Evolutionary conservation across 352 stramenopile genomes (phyloP).

Genomic region (Phytopythium ostracodes): DNA sequence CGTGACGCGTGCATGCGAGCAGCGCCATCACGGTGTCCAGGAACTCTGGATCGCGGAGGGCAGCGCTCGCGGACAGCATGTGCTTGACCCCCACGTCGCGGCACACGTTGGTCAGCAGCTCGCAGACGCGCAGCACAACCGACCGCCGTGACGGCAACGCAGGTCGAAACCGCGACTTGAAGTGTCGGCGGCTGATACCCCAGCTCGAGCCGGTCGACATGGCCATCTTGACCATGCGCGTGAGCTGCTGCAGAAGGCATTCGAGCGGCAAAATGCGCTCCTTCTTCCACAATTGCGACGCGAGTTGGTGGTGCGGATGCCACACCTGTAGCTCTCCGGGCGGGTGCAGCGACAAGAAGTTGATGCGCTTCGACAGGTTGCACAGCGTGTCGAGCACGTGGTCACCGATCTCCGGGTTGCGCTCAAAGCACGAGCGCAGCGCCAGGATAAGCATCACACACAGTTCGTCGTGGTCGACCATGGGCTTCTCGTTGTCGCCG

Average conservation of each 20-base stretch:
- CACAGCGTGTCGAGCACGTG: conserved; percentile 76
- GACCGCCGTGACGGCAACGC: conserved; percentile 30
- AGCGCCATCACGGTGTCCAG: conserved; percentile 49
- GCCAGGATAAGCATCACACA: conserved; percentile 60
- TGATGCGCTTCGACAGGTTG: conserved; percentile 61
- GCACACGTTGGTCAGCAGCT: conserved; percentile 56
- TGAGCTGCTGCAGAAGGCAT: conserved; percentile 53
- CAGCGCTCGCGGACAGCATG: conserved; percentile 33
- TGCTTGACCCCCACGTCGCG: conserved; percentile 47
- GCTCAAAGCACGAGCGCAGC: conserved; percentile 35
- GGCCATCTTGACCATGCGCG: conserved; percentile 23
- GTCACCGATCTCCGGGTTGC: conserved; percentile 50
- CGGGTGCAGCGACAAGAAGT: conserved; percentile 63
- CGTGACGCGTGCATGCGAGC: conserved; percentile 43
- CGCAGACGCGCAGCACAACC: conserved; percentile 54
- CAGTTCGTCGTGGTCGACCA: conserved; percentile 64
- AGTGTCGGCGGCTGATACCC: conserved; percentile 15
- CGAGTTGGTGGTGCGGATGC: conserved; percentile 57
- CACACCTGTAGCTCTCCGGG: conserved; percentile 47
- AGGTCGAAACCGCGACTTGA: conserved; percentile 16
- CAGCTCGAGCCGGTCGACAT: conserved; percentile 6
- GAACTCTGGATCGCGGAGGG: conserved; percentile 39
- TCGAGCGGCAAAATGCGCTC: conserved; percentile 57
- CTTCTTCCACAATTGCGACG: conserved; percentile 56
- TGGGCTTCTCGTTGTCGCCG: conserved; percentile 56